phyloP scores from a whole-genome alignment of 305 asterid species.

The Coffea humblotiana region DNA sequence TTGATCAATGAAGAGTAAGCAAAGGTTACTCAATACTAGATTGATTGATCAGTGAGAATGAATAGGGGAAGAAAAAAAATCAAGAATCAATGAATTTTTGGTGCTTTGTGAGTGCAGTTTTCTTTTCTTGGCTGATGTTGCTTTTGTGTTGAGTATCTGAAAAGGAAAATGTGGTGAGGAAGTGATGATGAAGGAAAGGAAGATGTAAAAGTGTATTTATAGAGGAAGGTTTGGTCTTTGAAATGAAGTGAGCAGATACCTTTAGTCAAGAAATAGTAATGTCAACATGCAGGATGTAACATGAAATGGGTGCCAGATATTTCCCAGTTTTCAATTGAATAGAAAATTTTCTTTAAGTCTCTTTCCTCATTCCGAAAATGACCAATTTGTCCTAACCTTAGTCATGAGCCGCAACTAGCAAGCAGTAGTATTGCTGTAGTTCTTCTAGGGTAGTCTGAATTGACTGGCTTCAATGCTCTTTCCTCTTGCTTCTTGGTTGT shows the following conservation, averaged over 20 bases:
- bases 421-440: not conserved
- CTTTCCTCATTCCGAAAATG: conserved; percentile 22
- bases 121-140: not conserved
- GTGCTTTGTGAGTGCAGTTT: not conserved
- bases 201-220: conserved; percentile 38
- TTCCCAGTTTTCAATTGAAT: conserved; percentile 38
- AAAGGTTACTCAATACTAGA: too few relatives aligned
- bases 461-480: not conserved
- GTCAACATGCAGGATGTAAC: conserved; percentile 28
- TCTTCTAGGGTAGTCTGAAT: not conserved
- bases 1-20: not conserved
- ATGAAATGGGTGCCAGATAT: conserved; percentile 64
- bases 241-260: conserved; percentile 11
- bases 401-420: too few relatives aligned
- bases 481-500: not conserved
- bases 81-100: not conserved
- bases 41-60: not conserved
- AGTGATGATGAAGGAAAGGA: conserved; percentile 25
- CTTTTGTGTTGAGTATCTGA: conserved; percentile 10
- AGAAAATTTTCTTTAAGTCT: conserved; percentile 1
- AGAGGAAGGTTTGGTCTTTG: not conserved
- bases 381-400: conserved; percentile 25
- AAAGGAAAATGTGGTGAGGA: conserved; percentile 10
- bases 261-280: conserved; percentile 44
- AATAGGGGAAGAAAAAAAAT: not conserved